Conservation (phyloP, 2,329 filamentous ascomycete genomes). For the Botrytis fabae region DNA sequence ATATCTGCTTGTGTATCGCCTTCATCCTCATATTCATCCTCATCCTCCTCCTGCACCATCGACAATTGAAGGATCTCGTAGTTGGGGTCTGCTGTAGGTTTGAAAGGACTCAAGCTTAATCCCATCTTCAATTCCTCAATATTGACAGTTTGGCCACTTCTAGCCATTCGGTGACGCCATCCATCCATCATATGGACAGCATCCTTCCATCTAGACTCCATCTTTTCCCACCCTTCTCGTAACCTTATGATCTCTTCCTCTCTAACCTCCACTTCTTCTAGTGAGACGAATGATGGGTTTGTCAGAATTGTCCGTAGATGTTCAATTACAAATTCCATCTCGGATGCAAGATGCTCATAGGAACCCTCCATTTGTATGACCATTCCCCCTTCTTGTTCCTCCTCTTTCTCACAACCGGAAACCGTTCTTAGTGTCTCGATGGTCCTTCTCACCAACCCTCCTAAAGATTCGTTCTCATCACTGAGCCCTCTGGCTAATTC, state of each 20-base stretch:
- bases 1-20: constrained; percentile 41
- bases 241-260: constrained; percentile 87
- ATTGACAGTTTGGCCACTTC: constrained; percentile 68
- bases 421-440: constrained; percentile 70
- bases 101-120: constrained; percentile 61
- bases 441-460: constrained; percentile 69
- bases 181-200: constrained; percentile 87
- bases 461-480: constrained; percentile 86
- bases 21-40: constrained; percentile 32
- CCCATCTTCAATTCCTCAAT: constrained; percentile 68
- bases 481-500: constrained; percentile 79
- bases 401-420: constrained; percentile 55
- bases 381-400: constrained; percentile 36
- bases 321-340: constrained; percentile 75
- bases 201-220: constrained; percentile 89
- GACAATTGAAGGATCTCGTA: constrained; percentile 41
- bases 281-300: constrained; percentile 92
- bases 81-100: constrained; percentile 54
- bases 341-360: constrained; percentile 66
- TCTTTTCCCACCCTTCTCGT: constrained; percentile 85
- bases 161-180: constrained; percentile 81
- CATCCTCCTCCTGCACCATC: constrained; percentile 28
- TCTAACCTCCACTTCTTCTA: constrained; percentile 90
- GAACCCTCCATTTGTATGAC: constrained; percentile 39
- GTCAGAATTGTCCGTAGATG: constrained; percentile 83